A percentile compares a stretch with the other conserved stretches of the same genome.
These are phyloP conservation scores for Phialemonium atrogriseum DNA, from an alignment of 2,329 filamentous ascomycete species.

Conservation along the genomic window DNA sequence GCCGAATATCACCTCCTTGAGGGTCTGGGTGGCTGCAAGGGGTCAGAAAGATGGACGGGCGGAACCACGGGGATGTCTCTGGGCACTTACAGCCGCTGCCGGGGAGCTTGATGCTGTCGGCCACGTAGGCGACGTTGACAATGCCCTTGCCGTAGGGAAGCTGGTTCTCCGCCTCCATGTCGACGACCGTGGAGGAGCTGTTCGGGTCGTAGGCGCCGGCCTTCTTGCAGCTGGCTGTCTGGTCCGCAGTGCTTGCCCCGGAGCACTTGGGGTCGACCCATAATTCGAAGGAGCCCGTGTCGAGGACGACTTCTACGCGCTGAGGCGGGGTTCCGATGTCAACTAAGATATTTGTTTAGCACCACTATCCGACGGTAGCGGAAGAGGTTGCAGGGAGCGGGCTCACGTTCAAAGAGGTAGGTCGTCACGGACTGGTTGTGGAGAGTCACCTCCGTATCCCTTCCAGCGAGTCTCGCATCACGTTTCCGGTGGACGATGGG, in stretches of 20 bases:
- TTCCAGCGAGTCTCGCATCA: not conserved
- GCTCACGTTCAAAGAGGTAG: slow-evolving; percentile 4
- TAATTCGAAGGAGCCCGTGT: slow-evolving; percentile 46
- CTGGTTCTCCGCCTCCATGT: slow-evolving; percentile 8
- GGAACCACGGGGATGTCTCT: not conserved
- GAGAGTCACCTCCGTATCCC: not conserved
- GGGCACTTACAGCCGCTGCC: slow-evolving; percentile 13
- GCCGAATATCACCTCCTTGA: slow-evolving; percentile 21
- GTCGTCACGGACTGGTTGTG: slow-evolving; percentile 1
- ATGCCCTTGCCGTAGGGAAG: slow-evolving; percentile 22
- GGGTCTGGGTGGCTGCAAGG: slow-evolving; percentile 11
- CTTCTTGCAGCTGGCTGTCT: slow-evolving; percentile 25
- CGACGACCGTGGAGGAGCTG: slow-evolving; percentile 14
- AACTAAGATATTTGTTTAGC: no score
- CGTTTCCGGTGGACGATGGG: slow-evolving; percentile 3
- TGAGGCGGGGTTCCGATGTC: slow-evolving; percentile 42
- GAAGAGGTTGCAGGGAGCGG: no score
- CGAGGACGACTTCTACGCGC: slow-evolving; percentile 36
- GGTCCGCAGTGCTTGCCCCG: slow-evolving; percentile 24
- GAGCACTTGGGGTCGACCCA: slow-evolving; percentile 52
- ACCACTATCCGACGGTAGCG: no score
- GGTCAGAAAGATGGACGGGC: not conserved
- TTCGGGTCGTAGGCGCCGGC: slow-evolving; percentile 27
- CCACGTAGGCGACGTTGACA: slow-evolving; percentile 18
- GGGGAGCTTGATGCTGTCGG: slow-evolving; percentile 20